Conservation (phyloP, 2,329 filamentous ascomycete genomes). For the Tolypocladium nubicola region DNA sequence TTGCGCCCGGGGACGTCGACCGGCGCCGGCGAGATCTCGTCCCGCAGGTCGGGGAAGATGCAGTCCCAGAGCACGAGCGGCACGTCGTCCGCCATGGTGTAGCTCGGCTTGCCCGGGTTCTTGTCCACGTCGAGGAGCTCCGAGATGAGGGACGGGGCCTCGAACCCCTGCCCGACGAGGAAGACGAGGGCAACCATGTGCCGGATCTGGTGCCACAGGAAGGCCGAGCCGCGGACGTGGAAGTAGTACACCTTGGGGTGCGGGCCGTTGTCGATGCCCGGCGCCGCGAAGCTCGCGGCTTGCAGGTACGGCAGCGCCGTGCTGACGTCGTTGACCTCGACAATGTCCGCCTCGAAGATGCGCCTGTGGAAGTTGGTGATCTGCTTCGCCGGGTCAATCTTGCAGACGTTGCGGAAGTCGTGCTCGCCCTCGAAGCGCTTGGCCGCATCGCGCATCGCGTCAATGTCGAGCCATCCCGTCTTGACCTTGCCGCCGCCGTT, state of each 20-base stretch:
- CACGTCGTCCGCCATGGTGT: slow-evolving; percentile 82
- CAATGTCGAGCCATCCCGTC: slow-evolving; percentile 78
- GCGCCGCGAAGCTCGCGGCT: slow-evolving; percentile 22
- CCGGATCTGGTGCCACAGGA: slow-evolving; percentile 96
- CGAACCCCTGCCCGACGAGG: slow-evolving; percentile 78
- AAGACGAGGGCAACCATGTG: slow-evolving; percentile 93
- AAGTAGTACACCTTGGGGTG: slow-evolving; percentile 73
- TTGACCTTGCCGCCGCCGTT: slow-evolving; percentile 19
- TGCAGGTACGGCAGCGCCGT: slow-evolving; percentile 47
- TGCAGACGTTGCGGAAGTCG: slow-evolving; percentile 97
- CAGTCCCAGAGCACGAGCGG: slow-evolving; percentile 96
- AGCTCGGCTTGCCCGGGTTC: slow-evolving; percentile 69
- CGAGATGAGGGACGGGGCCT: slow-evolving; percentile 61
- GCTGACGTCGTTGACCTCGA: slow-evolving; percentile 48
- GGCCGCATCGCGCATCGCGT: slow-evolving; percentile 75
- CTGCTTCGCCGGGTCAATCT: slow-evolving; percentile 82
- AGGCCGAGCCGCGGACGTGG: slow-evolving; percentile 79
- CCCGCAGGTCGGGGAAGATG: slow-evolving; percentile 55
- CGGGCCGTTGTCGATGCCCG: slow-evolving; percentile 6
- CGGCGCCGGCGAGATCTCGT: not conserved
- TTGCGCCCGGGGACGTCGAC: slow-evolving; percentile 13
- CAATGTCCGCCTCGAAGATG: slow-evolving; percentile 73
- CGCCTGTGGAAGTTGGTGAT: slow-evolving; percentile 71
- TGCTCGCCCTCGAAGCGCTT: slow-evolving; percentile 71
- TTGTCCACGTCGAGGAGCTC: slow-evolving; percentile 62